phyloP scores from a whole-genome alignment of 257 asterid species.

The Solanum pimpinellifolium region DNA sequence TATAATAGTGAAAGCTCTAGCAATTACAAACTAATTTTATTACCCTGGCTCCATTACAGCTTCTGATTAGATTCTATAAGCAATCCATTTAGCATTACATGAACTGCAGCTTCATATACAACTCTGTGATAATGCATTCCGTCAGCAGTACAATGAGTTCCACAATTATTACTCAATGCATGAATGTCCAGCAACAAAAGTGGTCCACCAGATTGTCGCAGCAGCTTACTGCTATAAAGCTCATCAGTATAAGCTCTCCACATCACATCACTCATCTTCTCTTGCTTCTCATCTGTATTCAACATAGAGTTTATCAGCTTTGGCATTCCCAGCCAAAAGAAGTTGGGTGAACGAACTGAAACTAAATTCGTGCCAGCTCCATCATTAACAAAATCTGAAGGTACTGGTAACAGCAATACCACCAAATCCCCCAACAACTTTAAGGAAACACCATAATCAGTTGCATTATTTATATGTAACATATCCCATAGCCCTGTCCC shows the following conservation, averaged over 20 bases:
- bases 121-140: constrained; percentile 85
- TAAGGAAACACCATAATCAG: constrained; percentile 47
- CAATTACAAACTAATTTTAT: neutral
- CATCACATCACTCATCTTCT: constrained; percentile 44
- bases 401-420: constrained; percentile 50
- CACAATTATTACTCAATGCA: constrained; percentile 52
- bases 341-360: constrained; percentile 33
- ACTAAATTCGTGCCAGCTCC: constrained; percentile 19
- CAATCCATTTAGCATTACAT: constrained; percentile 75
- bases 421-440: constrained; percentile 41
- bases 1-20: neutral
- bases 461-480: constrained; percentile 54
- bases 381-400: constrained; percentile 26
- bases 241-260: constrained; percentile 42
- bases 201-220: constrained; percentile 59
- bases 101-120: constrained; percentile 72
- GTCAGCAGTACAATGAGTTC: constrained; percentile 58
- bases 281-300: constrained; percentile 69
- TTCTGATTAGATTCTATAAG: constrained; percentile 84
- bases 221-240: constrained; percentile 41
- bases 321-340: constrained; percentile 96
- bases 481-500: constrained; percentile 98
- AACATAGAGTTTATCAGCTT: constrained; percentile 55
- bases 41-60: constrained; percentile 14
- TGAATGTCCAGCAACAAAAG: constrained; percentile 57